These are phyloP conservation scores for Berkeleyomyces basicola DNA, from an alignment of 2,329 filamentous ascomycete genomes.

Conservation along the genomic window DNA sequence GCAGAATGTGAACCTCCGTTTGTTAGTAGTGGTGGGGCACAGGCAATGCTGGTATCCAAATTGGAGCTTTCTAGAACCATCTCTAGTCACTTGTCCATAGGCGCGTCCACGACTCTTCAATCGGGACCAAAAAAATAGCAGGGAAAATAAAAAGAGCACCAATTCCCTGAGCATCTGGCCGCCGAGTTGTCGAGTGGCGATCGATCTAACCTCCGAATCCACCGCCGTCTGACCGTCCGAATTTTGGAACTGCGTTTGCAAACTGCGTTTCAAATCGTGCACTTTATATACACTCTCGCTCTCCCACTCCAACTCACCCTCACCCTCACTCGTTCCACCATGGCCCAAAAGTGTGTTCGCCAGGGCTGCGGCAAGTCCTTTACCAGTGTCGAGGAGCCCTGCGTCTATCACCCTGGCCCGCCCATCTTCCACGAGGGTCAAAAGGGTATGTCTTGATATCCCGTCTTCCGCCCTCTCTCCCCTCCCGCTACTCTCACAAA, in stretches of 20 bases:
- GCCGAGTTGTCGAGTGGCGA: background rate
- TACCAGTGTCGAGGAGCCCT: conserved; percentile 58
- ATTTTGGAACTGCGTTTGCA: background rate
- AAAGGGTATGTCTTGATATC: conserved; percentile 53
- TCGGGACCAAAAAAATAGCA: background rate
- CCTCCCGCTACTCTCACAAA: background rate
- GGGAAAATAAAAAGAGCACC: background rate
- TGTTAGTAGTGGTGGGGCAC: background rate
- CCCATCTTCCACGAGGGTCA: conserved; percentile 96
- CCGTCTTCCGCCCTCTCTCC: background rate
- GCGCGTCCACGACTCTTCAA: background rate
- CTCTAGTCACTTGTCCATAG: background rate
- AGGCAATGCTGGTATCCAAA: background rate
- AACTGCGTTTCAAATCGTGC: background rate
- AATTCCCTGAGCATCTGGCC: background rate
- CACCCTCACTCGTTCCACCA: conserved; percentile 20
- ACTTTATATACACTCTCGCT: background rate
- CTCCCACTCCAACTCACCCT: background rate
- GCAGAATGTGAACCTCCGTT: conserved; percentile 1
- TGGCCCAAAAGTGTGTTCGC: conserved; percentile 83
- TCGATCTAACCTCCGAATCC: background rate
- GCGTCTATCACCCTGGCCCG: conserved; percentile 82
- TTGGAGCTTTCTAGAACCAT: conserved; percentile 10
- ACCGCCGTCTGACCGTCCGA: background rate
- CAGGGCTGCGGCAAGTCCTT: conserved; percentile 88